phyloP scores from a whole-genome alignment of 2,329 filamentous ascomycete genomes.

The Xylaria sp. region DNA sequence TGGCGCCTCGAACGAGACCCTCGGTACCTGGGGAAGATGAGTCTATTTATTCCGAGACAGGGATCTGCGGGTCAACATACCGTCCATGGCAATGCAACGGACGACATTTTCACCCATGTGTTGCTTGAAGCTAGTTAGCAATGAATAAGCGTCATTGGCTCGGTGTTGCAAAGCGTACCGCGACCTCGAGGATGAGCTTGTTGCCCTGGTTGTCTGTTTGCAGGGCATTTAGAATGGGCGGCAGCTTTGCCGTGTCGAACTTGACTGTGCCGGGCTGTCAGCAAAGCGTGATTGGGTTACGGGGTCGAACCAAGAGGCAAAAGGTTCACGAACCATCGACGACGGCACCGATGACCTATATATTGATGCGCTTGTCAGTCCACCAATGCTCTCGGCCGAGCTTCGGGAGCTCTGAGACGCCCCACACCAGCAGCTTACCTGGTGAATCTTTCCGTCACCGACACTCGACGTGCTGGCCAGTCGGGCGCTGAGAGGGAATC shows the following conservation, averaged over 20 bases:
- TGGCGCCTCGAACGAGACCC: slow-evolving; percentile 94
- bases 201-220: slow-evolving; percentile 90
- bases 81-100: slow-evolving; percentile 99
- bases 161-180: slow-evolving; percentile 69
- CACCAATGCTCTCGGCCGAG: slow-evolving; percentile 48
- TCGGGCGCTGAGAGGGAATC: slow-evolving; percentile 66
- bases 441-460: slow-evolving; percentile 75
- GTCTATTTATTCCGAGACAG: slow-evolving; percentile 23
- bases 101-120: slow-evolving; percentile 99
- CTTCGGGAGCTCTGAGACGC: slow-evolving; percentile 35
- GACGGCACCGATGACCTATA: slow-evolving; percentile 95
- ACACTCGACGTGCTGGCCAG: slow-evolving; percentile 68
- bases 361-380: slow-evolving; percentile 63
- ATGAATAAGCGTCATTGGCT: slow-evolving; percentile 32
- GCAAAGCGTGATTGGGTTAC: slow-evolving; percentile 24
- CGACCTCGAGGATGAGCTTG: slow-evolving; percentile 95
- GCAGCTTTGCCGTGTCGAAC: slow-evolving; percentile 93
- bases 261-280: slow-evolving; percentile 74
- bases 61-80: slow-evolving; percentile 64
- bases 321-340: slow-evolving; percentile 82
- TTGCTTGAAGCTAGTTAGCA: slow-evolving; percentile 74
- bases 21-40: slow-evolving; percentile 79
- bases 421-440: slow-evolving; percentile 58
- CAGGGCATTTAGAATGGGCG: slow-evolving; percentile 96
- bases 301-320: slow-evolving; percentile 26